phyloP scores from a whole-genome alignment of 345 rosid species.

The Stellera chamaejasme region DNA sequence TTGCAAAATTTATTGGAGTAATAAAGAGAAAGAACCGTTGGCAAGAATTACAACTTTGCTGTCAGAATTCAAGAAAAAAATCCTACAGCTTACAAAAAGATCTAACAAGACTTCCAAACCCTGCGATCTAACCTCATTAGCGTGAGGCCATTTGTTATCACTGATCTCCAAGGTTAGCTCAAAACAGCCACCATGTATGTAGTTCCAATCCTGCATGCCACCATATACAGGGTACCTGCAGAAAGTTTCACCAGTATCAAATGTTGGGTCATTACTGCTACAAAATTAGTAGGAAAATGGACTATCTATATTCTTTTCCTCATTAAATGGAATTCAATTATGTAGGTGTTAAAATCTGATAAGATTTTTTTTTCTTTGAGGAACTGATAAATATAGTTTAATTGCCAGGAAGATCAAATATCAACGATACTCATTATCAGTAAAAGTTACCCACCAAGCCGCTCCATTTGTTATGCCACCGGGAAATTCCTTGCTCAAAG shows the following conservation, averaged over 20 bases:
- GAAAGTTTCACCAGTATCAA: slow-evolving; percentile 16
- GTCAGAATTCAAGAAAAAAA: too few relatives aligned
- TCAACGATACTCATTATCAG: slow-evolving; percentile 3
- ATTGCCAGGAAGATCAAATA: background rate
- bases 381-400: background rate
- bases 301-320: background rate
- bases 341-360: too few relatives aligned
- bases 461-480: slow-evolving; percentile 98
- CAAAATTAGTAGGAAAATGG: slow-evolving; percentile 3
- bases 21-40: too few relatives aligned
- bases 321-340: too few relatives aligned
- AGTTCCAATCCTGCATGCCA: slow-evolving; percentile 99
- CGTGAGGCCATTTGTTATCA: slow-evolving; percentile 89
- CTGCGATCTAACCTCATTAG: slow-evolving; percentile 54
- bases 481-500: slow-evolving; percentile 74
- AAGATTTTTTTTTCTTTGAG: too few relatives aligned
- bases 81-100: too few relatives aligned
- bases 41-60: too few relatives aligned
- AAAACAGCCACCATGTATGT: slow-evolving; percentile 87
- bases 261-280: too few relatives aligned
- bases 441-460: slow-evolving; percentile 42
- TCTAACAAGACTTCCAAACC: too few relatives aligned
- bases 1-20: too few relatives aligned
- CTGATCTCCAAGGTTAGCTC: slow-evolving; percentile 96
- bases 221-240: slow-evolving; percentile 96